phyloP scores from a whole-genome alignment of 768 basidiomycete species.

The Mycena galericulata region DNA sequence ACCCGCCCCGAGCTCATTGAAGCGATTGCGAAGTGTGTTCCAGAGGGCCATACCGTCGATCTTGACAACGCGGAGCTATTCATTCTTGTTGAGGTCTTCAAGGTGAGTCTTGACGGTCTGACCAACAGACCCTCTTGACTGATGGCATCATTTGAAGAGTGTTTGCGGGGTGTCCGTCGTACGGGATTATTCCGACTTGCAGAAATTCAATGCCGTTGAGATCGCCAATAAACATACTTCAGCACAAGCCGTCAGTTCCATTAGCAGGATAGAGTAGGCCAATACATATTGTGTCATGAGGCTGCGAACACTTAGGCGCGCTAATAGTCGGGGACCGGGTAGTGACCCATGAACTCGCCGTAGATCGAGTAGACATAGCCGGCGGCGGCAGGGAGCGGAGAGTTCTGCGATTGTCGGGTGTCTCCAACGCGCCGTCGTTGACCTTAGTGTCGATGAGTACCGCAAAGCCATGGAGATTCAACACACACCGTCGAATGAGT shows the following conservation, averaged over 20 bases:
- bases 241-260: neutral
- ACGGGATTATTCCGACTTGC: conserved; percentile 74
- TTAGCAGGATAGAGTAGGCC: conserved; percentile 17
- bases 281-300: neutral
- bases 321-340: neutral
- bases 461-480: too few relatives aligned
- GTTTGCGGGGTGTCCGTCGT: conserved; percentile 83
- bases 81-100: conserved; percentile 86
- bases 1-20: conserved; percentile 71
- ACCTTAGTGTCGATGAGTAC: too few relatives aligned
- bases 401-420: neutral
- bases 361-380: neutral
- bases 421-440: too few relatives aligned
- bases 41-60: conserved; percentile 74
- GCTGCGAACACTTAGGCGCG: neutral
- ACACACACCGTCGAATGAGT: too few relatives aligned
- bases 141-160: conserved; percentile 56
- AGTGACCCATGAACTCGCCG: neutral
- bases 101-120: conserved; percentile 57
- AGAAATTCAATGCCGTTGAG: conserved; percentile 86
- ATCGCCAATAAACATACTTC: conserved; percentile 58
- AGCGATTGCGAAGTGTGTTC: conserved; percentile 77
- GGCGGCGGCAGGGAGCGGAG: too few relatives aligned
- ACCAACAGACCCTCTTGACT: neutral
- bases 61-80: conserved; percentile 77